These are phyloP conservation scores for Cytidiella melzeri DNA, from an alignment of 768 basidiomycete species.

Conservation along the genomic window DNA sequence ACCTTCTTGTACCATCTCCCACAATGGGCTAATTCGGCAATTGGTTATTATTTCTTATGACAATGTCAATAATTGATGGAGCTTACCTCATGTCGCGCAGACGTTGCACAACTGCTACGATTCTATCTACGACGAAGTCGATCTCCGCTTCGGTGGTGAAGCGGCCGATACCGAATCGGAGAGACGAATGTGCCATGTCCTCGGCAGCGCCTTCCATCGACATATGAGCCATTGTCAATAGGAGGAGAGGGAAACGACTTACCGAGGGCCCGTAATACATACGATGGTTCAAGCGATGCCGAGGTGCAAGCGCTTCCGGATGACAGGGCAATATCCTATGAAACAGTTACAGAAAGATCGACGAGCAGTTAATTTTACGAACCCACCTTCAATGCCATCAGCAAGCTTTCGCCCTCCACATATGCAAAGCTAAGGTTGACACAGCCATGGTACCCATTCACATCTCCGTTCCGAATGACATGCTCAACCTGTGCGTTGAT, in stretches of 20 bases:
- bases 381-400: slow-evolving; percentile 94
- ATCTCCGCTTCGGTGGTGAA: slow-evolving; percentile 98
- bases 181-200: slow-evolving; percentile 97
- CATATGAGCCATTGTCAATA: background rate
- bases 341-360: background rate
- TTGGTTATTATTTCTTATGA: too few relatives aligned
- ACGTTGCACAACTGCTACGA: slow-evolving; percentile 78
- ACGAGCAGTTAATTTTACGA: background rate
- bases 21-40: slow-evolving; percentile 86
- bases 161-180: slow-evolving; percentile 95
- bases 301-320: slow-evolving; percentile 99
- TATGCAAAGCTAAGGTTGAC: slow-evolving; percentile 94
- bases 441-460: slow-evolving; percentile 90
- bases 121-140: slow-evolving; percentile 87
- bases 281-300: slow-evolving; percentile 96
- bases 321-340: slow-evolving; percentile 90
- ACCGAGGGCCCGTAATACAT: slow-evolving; percentile 94
- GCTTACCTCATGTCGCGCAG: slow-evolving; percentile 90
- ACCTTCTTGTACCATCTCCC: slow-evolving; percentile 99
- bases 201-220: slow-evolving; percentile 73
- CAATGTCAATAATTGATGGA: too few relatives aligned
- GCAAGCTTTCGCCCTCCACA: slow-evolving; percentile 92
- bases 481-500: slow-evolving; percentile 83
- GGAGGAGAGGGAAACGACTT: slow-evolving; percentile 15
- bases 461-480: slow-evolving; percentile 92